Evolutionary conservation across 2,329 filamentous ascomycete species (phyloP), one percentile per base, ranked within the genome.

Genomic region (Lasiodiplodia sp.): DNA sequence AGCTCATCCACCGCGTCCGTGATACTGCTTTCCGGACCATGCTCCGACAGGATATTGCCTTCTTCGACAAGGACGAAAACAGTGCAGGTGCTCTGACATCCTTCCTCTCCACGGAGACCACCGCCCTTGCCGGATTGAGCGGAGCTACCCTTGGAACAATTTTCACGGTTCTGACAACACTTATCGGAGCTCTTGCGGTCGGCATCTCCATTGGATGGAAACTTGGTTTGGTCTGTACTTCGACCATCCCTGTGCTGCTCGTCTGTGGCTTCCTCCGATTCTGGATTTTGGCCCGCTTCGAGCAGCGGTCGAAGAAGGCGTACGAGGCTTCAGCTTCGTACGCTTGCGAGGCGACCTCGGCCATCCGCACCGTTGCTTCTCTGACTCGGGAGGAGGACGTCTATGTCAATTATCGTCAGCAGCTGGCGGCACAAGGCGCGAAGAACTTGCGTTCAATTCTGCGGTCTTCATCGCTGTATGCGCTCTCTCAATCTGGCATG

Each of bases 301-400:
- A 92, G 81, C 86, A 86, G 47, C 91, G 92, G 28, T 90, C 93
- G 1, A 96, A 96, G 83, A 85, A 85, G 72, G 90, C 93, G 4
- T 94, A 98, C 77, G 87, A 93, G 76, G 83, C 86, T 68, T 95
- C 93, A 69, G 95, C 95, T 8, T 91, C 90, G 68, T 97, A 92
- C 76, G 96, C 96, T 12, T 96, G 94, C 57, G 96, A 99, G 80
- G 94, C 94, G 53, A 97, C 96, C 38, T 94, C 93, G 2, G 92
- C 94, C 7, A 97, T 98, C 72, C 91, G 95, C 64, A 98, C 96
- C 2, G 94, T 98, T 11, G 95, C 94, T 4, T 92, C 93, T 10
- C 86, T 99, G 55, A 97, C 94, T 0, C 88, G 95, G 11, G 96
- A 99, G 81, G 81, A 87, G 0, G 93, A 97, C 75, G 93, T 98